Base-by-base conservation (phyloP, 768 basidiomycete genomes). In the Mycena amicta region DNA sequence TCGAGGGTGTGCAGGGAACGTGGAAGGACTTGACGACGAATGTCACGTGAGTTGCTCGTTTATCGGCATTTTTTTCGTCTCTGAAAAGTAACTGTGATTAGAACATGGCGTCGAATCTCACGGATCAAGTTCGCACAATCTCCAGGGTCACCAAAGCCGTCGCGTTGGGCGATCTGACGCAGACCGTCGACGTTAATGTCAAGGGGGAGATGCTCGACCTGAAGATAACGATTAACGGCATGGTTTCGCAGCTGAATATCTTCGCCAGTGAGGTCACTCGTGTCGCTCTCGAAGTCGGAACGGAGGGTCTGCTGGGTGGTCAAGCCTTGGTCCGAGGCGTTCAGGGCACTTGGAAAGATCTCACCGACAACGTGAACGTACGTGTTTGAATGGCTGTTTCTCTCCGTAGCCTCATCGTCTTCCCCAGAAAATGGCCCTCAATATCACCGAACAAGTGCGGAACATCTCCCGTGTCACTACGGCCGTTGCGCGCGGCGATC, bases 401-500 rank as follows among this genome's bases (percentile, higher is more conserved):
- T 25, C 54, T 41, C 51, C 40, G 2, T 26, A 12, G 6, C 28
- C 33, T 29, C 63, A 46, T 45, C 46, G 25, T 2, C 5, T 23
- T 53, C 49, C 20, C 41, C 12, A 57, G 20, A 61, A 82, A 84
- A 85, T 86, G 61, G 85, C 87, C 68, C 81, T 84, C 66, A 62
- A 62, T 22, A 39, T 62, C n/a, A 62, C 60, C 39, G 49, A 39
- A 6, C 60, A 62, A 26, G 60, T 62, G 23, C 60, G 60, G 3
- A 33, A 27, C 26, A 62, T 62, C 60, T 91, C 92, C 5, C 82
- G 83, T 30, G 92, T 94, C 52, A 94, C 92, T 2, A 93, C 90
- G 4, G 92, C 92, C 16, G 93, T 97, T 57, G 95, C 95, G 20
- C 84, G 86, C 43, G 95, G 95, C 30, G 93, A 98, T 70, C 77